These are phyloP conservation scores for Camelina neglecta DNA, from an alignment of 345 rosid genomes.

Conservation along the genomic window DNA sequence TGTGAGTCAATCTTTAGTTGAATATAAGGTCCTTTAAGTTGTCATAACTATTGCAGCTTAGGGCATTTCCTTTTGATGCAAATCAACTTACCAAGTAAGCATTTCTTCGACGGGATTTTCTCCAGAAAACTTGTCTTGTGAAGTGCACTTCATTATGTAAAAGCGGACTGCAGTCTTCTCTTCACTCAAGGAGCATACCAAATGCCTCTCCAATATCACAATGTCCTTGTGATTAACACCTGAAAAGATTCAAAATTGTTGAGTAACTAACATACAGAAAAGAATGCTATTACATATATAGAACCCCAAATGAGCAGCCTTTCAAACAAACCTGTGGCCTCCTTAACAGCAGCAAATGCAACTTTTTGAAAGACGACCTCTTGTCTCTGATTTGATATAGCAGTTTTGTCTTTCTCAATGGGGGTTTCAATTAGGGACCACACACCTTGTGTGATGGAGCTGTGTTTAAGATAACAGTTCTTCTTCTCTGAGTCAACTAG, in stretches of 20 bases:
- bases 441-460: slow-evolving; percentile 62
- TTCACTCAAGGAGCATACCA: slow-evolving; percentile 54
- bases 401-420: slow-evolving; percentile 34
- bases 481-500: slow-evolving; percentile 61
- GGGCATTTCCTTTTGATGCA: not conserved
- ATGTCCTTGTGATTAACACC: slow-evolving; percentile 51
- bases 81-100: slow-evolving; percentile 52
- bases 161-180: slow-evolving; percentile 55
- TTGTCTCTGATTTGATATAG: slow-evolving; percentile 31
- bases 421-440: slow-evolving; percentile 80
- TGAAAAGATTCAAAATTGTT: slow-evolving; percentile 40
- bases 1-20: not conserved
- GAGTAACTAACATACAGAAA: slow-evolving; percentile 31
- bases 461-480: slow-evolving; percentile 57
- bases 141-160: slow-evolving; percentile 59
- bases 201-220: slow-evolving; percentile 57
- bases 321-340: slow-evolving; percentile 40
- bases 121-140: slow-evolving; percentile 31
- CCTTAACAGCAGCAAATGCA: slow-evolving; percentile 72
- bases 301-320: not conserved
- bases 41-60: not conserved
- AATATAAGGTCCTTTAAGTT: not conserved
- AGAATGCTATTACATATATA: not conserved
- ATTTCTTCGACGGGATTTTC: slow-evolving; percentile 49
- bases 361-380: slow-evolving; percentile 50